These are phyloP conservation scores for Trichoderma sp. DNA, from an alignment of 2,329 filamentous ascomycete species.

Conservation along the genomic window DNA sequence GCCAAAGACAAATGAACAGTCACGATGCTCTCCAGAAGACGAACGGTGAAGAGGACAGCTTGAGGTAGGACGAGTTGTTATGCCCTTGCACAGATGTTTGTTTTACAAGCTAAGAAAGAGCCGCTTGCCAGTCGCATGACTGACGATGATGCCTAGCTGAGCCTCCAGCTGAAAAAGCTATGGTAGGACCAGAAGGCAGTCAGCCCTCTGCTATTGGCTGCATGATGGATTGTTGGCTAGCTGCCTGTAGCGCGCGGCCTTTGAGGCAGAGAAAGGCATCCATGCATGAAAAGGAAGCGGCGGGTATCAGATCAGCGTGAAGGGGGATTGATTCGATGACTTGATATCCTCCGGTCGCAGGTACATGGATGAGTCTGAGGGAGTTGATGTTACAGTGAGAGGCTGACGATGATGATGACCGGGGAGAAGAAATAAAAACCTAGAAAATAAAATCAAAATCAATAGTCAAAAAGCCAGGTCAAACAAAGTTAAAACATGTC, in stretches of 20 bases:
- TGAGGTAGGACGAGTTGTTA: neutral
- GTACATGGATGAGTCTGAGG: neutral
- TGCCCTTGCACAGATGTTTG: neutral
- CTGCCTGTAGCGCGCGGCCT: neutral
- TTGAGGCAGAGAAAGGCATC: constrained; percentile 12
- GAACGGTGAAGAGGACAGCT: neutral
- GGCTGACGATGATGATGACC: neutral
- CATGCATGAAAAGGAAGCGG: constrained; percentile 8
- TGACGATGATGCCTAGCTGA: constrained; percentile 12
- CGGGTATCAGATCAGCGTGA: neutral
- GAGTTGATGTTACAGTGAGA: neutral
- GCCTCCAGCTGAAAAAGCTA: constrained; percentile 10
- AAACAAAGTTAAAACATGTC: neutral
- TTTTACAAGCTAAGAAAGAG: constrained; percentile 5
- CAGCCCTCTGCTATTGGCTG: constrained; percentile 10
- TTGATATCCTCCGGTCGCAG: neutral
- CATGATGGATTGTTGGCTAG: neutral
- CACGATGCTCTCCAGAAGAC: neutral
- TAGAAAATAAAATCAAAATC: neutral
- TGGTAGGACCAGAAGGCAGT: constrained; percentile 5
- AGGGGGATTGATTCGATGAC: neutral
- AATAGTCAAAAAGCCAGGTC: neutral
- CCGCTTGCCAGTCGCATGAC: constrained; percentile 12
- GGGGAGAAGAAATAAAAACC: neutral
- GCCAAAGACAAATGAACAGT: neutral